Conservation (phyloP, 2,329 filamentous ascomycete genomes). For the Cercospora nicotianae region DNA sequence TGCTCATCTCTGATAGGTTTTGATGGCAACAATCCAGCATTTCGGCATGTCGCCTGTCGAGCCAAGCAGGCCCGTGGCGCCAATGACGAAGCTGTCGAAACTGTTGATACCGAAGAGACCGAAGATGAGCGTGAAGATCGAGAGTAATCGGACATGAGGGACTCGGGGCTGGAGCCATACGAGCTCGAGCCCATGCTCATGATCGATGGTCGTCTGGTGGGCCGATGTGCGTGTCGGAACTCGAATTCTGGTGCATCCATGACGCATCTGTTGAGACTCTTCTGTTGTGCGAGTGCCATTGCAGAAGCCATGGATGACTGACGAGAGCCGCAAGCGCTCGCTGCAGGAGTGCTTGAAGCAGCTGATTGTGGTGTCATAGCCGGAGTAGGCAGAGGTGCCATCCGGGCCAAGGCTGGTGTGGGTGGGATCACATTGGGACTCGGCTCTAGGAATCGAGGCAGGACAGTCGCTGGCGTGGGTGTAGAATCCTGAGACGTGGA, state of each 20-base stretch:
- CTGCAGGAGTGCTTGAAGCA: slow-evolving; percentile 60
- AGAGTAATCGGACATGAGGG: slow-evolving; percentile 61
- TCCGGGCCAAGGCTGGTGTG: slow-evolving; percentile 56
- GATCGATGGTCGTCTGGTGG: slow-evolving; percentile 48
- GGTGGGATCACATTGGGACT: slow-evolving; percentile 51
- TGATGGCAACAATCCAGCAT: slow-evolving; percentile 45
- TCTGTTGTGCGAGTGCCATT: slow-evolving; percentile 58
- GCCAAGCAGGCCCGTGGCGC: slow-evolving; percentile 54
- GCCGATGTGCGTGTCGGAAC: slow-evolving; percentile 46
- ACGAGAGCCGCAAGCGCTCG: slow-evolving; percentile 54
- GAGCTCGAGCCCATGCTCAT: slow-evolving; percentile 57
- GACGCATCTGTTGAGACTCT: slow-evolving; percentile 56
- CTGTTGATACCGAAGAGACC: slow-evolving; percentile 55
- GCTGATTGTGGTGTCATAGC: slow-evolving; percentile 59
- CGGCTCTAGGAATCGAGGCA: slow-evolving; percentile 53
- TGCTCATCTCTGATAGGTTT: slow-evolving; percentile 30
- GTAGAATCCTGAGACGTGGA: slow-evolving; percentile 46
- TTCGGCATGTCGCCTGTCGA: slow-evolving; percentile 55
- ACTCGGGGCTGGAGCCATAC: slow-evolving; percentile 58
- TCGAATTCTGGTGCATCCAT: slow-evolving; percentile 50
- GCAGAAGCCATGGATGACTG: slow-evolving; percentile 60
- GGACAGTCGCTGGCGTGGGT: slow-evolving; percentile 44
- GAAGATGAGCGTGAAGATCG: slow-evolving; percentile 57
- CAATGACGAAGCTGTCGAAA: slow-evolving; percentile 46
- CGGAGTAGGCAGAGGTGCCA: slow-evolving; percentile 61